Percentiles rank a stretch among this genome's conserved stretches.
Conservation (phyloP, 345 rosid genomes). For the Mallotus nudiflorus region DNA sequence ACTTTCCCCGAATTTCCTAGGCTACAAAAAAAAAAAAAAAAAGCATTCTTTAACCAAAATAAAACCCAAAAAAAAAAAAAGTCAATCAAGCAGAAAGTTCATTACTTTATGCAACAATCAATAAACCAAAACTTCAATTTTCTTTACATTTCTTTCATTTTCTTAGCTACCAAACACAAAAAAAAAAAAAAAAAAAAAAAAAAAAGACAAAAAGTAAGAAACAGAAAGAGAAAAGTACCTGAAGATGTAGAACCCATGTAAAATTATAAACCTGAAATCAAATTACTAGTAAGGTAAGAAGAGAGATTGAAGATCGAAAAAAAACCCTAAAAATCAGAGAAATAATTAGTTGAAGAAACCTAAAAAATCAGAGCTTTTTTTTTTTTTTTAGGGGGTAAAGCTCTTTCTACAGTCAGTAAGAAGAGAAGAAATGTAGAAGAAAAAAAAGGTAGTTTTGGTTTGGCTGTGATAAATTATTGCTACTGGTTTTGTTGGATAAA, state of each 20-base stretch:
- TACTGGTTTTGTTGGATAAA: too few species aligned
- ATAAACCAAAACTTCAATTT: neutral
- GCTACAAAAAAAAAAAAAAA: neutral
- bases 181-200: neutral
- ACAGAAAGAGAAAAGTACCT: constrained; percentile 28
- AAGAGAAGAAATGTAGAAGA: too few species aligned
- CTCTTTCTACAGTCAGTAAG: too few species aligned
- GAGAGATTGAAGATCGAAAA: constrained; percentile 3
- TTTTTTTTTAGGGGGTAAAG: too few species aligned
- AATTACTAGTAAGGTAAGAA: neutral
- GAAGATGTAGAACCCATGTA: constrained; percentile 47
- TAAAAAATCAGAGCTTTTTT: constrained; percentile 21
- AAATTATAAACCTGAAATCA: neutral
- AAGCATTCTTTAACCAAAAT: neutral
- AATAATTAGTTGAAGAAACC: constrained; percentile 29
- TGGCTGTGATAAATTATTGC: too few species aligned
- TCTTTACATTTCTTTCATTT: constrained; percentile 8
- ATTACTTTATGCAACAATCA: neutral
- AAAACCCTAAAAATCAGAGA: neutral
- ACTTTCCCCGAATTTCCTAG: neutral
- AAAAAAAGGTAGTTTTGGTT: too few species aligned
- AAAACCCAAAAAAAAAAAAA: neutral
- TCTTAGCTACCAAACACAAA: constrained; percentile 20
- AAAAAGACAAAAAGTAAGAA: too few species aligned
- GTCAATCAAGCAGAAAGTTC: constrained; percentile 2